Percentiles rank a stretch among this genome's conserved stretches.
Evolutionary conservation across 208 protist genomes (phyloP).

Genomic region (Leishmania guyanensis): DNA sequence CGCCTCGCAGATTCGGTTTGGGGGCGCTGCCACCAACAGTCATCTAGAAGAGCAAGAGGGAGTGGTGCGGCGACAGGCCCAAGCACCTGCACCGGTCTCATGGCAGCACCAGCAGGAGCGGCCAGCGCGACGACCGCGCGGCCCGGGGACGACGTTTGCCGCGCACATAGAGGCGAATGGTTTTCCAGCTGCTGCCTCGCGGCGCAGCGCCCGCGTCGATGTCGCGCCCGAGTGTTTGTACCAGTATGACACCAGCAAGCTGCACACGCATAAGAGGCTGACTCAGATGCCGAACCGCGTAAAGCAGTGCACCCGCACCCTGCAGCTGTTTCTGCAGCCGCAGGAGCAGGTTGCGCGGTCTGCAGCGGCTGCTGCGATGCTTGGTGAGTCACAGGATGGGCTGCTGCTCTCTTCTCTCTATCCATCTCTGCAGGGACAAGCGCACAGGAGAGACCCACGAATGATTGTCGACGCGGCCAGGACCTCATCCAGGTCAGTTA

Average conservation of each 20-base stretch:
- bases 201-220: slow-evolving; percentile 18
- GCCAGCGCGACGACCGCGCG: slow-evolving; percentile 28
- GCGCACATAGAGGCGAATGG: slow-evolving; percentile 41
- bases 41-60: neutral
- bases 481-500: neutral
- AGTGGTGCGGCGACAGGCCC: neutral
- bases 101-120: neutral
- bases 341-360: slow-evolving; percentile 11
- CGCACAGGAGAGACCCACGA: neutral
- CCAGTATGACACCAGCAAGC: slow-evolving; percentile 7
- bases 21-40: neutral
- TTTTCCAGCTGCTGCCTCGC: slow-evolving; percentile 34
- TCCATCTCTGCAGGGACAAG: neutral
- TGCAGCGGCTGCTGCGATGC: slow-evolving; percentile 1
- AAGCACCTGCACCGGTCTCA: neutral
- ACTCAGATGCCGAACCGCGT: slow-evolving; percentile 15
- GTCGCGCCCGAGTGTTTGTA: slow-evolving; percentile 16
- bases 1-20: slow-evolving; percentile 11
- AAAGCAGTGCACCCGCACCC: slow-evolving; percentile 17
- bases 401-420: neutral
- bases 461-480: too few relatives aligned
- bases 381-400: neutral
- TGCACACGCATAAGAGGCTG: slow-evolving; percentile 29
- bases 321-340: slow-evolving; percentile 31
- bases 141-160: slow-evolving; percentile 44